A percentile compares a stretch with the other conserved stretches of the same genome.
Evolutionary conservation across 345 rosid genomes (phyloP).

Genomic region (Bretschneidera sinensis): DNA sequence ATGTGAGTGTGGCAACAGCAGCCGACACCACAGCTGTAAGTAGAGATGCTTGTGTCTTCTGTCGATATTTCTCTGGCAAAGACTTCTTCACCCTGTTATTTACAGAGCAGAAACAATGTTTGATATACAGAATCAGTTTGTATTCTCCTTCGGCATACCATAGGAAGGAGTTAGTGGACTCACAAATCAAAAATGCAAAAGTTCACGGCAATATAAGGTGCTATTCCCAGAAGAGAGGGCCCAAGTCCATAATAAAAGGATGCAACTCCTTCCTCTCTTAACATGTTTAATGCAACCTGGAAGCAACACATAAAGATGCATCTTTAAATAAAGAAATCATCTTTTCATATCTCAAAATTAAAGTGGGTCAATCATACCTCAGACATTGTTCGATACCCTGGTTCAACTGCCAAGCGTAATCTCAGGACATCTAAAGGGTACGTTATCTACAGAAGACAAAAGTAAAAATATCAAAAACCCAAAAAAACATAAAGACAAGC

Average conservation of each 20-base stretch:
- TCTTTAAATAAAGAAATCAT: constrained; percentile 7
- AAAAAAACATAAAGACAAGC: neutral
- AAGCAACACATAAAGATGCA: constrained; percentile 13
- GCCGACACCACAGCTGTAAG: constrained; percentile 84
- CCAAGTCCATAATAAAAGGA: constrained; percentile 92
- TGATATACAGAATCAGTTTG: neutral
- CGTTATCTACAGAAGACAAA: constrained; percentile 50
- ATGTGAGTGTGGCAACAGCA: constrained; percentile 77
- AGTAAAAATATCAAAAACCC: neutral
- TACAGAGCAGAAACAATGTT: constrained; percentile 3
- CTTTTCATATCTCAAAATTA: constrained; percentile 7
- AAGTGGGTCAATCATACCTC: constrained; percentile 45
- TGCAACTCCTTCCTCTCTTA: constrained; percentile 85
- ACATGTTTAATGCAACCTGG: constrained; percentile 87
- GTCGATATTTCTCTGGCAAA: constrained; percentile 70
- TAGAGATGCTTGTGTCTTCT: constrained; percentile 75
- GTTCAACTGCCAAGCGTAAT: constrained; percentile 88
- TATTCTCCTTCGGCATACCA: neutral
- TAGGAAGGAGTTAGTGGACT: constrained; percentile 28
- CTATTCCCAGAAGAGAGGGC: constrained; percentile 90
- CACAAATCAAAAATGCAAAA: constrained; percentile 92
- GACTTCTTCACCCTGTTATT: constrained; percentile 79
- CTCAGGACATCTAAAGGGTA: constrained; percentile 96
- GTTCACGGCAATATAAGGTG: constrained; percentile 96
- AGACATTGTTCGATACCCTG: constrained; percentile 78